Percentiles rank a stretch among this genome's conserved stretches.
Evolutionary conservation across 177 flowering plant species (phyloP).

Genomic region (Vitis hybrid): DNA sequence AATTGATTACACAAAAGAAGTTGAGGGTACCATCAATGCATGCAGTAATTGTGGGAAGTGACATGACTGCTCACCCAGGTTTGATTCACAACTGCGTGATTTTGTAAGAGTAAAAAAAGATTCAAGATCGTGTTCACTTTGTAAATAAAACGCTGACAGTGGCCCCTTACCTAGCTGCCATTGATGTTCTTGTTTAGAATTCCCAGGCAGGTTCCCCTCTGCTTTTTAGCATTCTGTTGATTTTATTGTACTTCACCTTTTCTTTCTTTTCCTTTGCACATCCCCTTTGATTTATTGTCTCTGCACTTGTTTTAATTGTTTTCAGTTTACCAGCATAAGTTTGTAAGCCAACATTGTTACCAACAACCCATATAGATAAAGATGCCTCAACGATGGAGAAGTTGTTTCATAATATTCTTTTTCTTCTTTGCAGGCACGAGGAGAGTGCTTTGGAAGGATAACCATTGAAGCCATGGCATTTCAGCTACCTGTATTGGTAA

Average conservation of each 20-base stretch:
- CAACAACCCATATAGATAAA: no score
- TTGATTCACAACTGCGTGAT: constrained; percentile 74
- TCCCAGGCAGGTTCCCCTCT: no score
- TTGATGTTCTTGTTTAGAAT: constrained; percentile 95
- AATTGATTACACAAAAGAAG: constrained; percentile 62
- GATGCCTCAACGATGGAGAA: no score
- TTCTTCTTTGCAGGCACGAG: no score
- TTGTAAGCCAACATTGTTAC: no score
- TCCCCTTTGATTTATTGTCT: no score
- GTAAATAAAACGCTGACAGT: constrained; percentile 91
- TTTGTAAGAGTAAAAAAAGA: constrained; percentile 66
- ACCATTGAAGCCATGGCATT: constrained; percentile 99
- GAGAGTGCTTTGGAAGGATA: no score
- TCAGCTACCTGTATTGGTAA: no score
- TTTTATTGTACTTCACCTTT: background rate
- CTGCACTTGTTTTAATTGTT: no score
- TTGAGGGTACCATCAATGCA: constrained; percentile 78
- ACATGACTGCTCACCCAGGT: constrained; percentile 84
- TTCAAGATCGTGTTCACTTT: constrained; percentile 83
- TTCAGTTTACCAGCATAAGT: no score
- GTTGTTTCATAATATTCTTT: no score
- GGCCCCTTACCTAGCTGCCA: constrained; percentile 87
- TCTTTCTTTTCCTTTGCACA: no score
- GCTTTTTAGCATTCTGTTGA: background rate
- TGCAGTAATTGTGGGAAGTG: constrained; percentile 94